Conservation (phyloP, 2,329 filamentous ascomycete species). For the Exophiala oligosperma region DNA sequence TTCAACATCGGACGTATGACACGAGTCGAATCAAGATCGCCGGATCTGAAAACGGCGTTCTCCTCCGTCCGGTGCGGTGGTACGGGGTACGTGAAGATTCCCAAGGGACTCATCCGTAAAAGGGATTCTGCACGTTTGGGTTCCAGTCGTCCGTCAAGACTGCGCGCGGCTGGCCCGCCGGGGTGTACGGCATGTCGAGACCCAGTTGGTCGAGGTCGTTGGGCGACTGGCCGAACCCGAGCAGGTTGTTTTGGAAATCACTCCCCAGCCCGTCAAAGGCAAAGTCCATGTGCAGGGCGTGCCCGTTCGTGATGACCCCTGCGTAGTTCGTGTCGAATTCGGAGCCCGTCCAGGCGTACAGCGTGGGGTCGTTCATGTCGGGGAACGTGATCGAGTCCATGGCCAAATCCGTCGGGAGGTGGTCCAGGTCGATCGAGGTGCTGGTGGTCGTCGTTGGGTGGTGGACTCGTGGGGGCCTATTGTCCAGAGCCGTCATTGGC, state of each 20-base stretch:
- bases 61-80: too few relatives aligned
- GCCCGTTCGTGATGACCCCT: conserved; percentile 14
- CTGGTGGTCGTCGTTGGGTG: not conserved
- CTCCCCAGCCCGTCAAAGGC: conserved; percentile 13
- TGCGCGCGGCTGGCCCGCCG: not conserved
- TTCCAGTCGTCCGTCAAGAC: not conserved
- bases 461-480: not conserved
- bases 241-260: conserved; percentile 9
- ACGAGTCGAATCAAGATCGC: not conserved
- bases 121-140: not conserved
- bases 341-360: conserved; percentile 5
- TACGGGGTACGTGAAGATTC: too few relatives aligned
- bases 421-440: not conserved
- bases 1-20: too few relatives aligned
- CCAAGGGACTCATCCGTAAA: not conserved
- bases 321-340: conserved; percentile 13
- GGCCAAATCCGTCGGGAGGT: not conserved
- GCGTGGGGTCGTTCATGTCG: not conserved
- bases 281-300: conserved; percentile 22
- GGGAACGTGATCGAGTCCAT: not conserved
- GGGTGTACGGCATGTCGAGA: not conserved
- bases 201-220: conserved; percentile 3
- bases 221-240: conserved; percentile 9
- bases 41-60: too few relatives aligned
- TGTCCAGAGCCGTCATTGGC: not conserved